phyloP scores from a whole-genome alignment of 2,329 filamentous ascomycete species.

The Colletotrichum zoysiae region DNA sequence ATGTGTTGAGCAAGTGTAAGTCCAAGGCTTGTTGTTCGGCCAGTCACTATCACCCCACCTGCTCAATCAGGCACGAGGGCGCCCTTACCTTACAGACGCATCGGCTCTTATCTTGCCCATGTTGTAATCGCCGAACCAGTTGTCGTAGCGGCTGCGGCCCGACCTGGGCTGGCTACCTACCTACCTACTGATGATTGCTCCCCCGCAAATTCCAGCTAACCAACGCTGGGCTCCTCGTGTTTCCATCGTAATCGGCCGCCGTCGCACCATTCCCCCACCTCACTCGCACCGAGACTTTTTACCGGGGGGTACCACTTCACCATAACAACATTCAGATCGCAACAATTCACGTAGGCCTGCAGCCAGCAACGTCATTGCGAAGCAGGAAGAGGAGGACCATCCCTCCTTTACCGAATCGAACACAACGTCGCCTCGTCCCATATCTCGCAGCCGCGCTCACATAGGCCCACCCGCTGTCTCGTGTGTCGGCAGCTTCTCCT shows the following conservation, averaged over 20 bases:
- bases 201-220: slow-evolving; percentile 37
- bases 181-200: slow-evolving; percentile 17
- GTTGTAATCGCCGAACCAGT: slow-evolving; percentile 2
- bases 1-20: not conserved
- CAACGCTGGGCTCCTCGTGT: slow-evolving; percentile 7
- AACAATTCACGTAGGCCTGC: not conserved
- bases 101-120: slow-evolving; percentile 10
- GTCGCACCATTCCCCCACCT: slow-evolving; percentile 30
- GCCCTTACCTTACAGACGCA: slow-evolving; percentile 12
- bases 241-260: slow-evolving; percentile 37
- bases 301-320: not conserved
- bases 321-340: not conserved
- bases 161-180: slow-evolving; percentile 3
- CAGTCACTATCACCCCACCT: slow-evolving; percentile 4
- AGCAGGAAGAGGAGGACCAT: not conserved
- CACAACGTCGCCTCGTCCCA: not conserved
- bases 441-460: not conserved
- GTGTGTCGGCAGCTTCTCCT: not conserved
- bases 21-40: not conserved
- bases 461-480: not conserved
- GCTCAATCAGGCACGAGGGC: slow-evolving; percentile 10
- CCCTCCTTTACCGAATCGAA: not conserved
- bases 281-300: slow-evolving; percentile 16
- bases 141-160: slow-evolving; percentile 4
- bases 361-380: not conserved